Base-by-base conservation (phyloP, 2,329 filamentous ascomycete genomes). In the Colletotrichum aenigma region DNA sequence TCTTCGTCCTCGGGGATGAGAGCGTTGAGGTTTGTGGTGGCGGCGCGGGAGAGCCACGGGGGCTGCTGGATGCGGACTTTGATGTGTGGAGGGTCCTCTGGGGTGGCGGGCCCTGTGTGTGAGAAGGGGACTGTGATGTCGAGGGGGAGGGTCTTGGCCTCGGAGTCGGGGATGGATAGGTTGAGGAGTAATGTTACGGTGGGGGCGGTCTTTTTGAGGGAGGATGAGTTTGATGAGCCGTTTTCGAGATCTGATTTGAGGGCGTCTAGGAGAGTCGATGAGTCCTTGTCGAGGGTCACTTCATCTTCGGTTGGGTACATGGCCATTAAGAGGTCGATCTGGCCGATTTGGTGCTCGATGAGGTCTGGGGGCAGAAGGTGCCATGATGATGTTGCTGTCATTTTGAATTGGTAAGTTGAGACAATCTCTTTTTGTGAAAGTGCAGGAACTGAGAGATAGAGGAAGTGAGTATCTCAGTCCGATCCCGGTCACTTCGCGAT, bases 21-120 rank as follows among this genome's bases (percentile, higher is more conserved):
- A 0, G 83, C 69, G 4, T 83, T 83, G 6, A 91, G 74, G 7
- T 75, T 77, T 0, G 85, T 81, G 0, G 87, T 79, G 26, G 89
- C 86, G 8, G 87, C 86, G 78, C 87, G 89, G 71, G 84, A 89
- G 82, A 91, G 85, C 89, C 89, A 91, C 0, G 81, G 79, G 1
- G 89, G 88, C 60, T 90, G 89, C 8, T 87, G 87, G 12, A 90
- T 78, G 6, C 86, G 84, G 10, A 86, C 82, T n/a, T 79, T 83
- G 4, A 86, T 81, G 6, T 82, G 79, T 2, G 88, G 88, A 2
- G 87, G 80, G 16, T 89, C 79, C 1, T 79, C 74, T 9, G 30
- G 26, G 3, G 61, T 68, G 1, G 68, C 65, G n/a, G 36, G 4
- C 21, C 4, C 67, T 32, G 77, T 60, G 15, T 73, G 74, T 7